Evolutionary conservation across 176 grass and related monocot genomes (phyloP).

Genomic region (Eleusine indica): DNA sequence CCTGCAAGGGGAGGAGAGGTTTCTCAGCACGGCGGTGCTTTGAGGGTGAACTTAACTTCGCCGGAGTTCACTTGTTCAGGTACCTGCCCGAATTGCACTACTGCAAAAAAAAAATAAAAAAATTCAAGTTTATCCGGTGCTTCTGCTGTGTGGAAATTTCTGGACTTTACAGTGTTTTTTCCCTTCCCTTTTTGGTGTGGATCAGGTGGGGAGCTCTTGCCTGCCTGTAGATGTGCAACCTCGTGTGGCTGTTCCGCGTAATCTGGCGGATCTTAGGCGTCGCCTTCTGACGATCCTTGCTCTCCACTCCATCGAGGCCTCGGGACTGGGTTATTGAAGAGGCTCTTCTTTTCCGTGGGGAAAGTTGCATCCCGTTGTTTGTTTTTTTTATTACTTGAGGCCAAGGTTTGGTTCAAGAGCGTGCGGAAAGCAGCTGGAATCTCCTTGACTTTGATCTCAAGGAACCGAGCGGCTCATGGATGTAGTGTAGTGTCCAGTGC

Average conservation of each 20-base stretch:
- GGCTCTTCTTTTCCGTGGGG: neutral
- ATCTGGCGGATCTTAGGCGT: constrained; percentile 51
- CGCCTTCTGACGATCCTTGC: constrained; percentile 38
- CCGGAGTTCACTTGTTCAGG: neutral
- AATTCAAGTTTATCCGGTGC: neutral
- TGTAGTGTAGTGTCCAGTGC: constrained; percentile 16
- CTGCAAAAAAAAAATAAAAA: too few species aligned
- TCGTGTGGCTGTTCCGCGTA: constrained; percentile 60
- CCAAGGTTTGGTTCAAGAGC: constrained; percentile 4
- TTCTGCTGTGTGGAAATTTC: neutral
- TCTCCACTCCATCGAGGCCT: neutral
- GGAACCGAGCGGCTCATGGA: neutral
- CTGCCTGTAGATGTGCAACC: constrained; percentile 50
- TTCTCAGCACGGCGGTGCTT: neutral
- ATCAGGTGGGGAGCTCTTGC: neutral
- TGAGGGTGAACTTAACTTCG: neutral
- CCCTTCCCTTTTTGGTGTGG: neutral
- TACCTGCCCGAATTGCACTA: neutral
- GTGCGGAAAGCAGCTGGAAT: constrained; percentile 19
- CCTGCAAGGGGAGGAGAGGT: neutral
- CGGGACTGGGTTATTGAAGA: neutral
- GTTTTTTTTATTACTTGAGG: neutral
- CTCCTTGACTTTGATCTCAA: constrained; percentile 33
- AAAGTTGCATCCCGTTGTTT: neutral
- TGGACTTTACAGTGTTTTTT: neutral